These are phyloP conservation scores for Zymoseptoria tritici DNA, from an alignment of 2,329 filamentous ascomycete species.

Conservation along the genomic window DNA sequence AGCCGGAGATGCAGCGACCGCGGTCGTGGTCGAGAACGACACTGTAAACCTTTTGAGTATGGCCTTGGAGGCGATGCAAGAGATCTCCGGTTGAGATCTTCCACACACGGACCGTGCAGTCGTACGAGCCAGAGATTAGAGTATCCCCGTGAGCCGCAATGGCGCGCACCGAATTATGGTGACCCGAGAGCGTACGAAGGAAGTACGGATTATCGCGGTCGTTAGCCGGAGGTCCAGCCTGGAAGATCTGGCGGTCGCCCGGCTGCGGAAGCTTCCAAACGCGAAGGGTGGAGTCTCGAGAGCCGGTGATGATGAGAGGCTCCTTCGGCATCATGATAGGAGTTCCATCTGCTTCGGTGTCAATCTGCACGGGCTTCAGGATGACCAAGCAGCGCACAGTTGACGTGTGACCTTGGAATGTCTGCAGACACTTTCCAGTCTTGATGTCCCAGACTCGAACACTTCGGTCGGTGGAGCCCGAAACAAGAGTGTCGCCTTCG, in stretches of 20 bases:
- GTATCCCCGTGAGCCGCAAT: slow-evolving; percentile 94
- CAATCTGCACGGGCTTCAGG: slow-evolving; percentile 74
- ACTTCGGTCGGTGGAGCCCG: slow-evolving; percentile 89
- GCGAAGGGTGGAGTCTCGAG: slow-evolving; percentile 83
- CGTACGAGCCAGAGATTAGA: slow-evolving; percentile 94
- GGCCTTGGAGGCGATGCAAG: slow-evolving; percentile 74
- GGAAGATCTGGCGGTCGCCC: slow-evolving; percentile 68
- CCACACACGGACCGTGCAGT: slow-evolving; percentile 92
- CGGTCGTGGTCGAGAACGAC: slow-evolving; percentile 88
- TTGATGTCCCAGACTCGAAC: slow-evolving; percentile 99
- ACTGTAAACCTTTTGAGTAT: slow-evolving; percentile 91
- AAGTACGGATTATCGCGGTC: slow-evolving; percentile 88
- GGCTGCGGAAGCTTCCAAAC: slow-evolving; percentile 89
- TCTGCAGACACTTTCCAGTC: slow-evolving; percentile 81
- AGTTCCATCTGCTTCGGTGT: slow-evolving; percentile 61
- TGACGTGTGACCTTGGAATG: slow-evolving; percentile 95
- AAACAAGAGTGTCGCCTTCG: slow-evolving; percentile 88
- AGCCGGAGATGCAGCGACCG: slow-evolving; percentile 93
- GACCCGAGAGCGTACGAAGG: slow-evolving; percentile 75
- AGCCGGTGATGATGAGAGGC: slow-evolving; percentile 94
- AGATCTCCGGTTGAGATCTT: slow-evolving; percentile 92
- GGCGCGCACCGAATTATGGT: slow-evolving; percentile 87
- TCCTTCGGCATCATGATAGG: slow-evolving; percentile 86
- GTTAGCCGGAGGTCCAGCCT: slow-evolving; percentile 65
- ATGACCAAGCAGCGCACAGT: slow-evolving; percentile 95